These are phyloP conservation scores for Aspergillus tubingensis DNA, from an alignment of 2,329 filamentous ascomycete genomes.

Conservation along the genomic window DNA sequence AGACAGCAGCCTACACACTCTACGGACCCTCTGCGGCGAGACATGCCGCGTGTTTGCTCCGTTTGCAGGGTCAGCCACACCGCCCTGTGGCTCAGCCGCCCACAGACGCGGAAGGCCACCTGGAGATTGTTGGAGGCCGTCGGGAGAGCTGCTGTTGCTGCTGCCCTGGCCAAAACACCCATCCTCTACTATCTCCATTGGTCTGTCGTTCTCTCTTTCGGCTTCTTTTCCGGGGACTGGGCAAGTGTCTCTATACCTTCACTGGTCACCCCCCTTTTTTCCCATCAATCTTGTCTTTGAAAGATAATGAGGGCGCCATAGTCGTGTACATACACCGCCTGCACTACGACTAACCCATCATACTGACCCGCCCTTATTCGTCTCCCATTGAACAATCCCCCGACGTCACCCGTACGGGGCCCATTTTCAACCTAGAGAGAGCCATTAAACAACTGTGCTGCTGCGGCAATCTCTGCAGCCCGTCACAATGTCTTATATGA, in stretches of 20 bases:
- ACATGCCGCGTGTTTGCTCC: slow-evolving; percentile 43
- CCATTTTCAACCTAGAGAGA: slow-evolving; percentile 15
- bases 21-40: neutral
- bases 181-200: slow-evolving; percentile 14
- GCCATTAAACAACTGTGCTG: slow-evolving; percentile 15
- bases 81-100: slow-evolving; percentile 26
- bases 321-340: slow-evolving; percentile 26
- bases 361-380: slow-evolving; percentile 27
- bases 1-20: neutral
- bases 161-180: slow-evolving; percentile 19
- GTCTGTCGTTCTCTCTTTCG: slow-evolving; percentile 7
- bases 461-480: slow-evolving; percentile 36
- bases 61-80: slow-evolving; percentile 34
- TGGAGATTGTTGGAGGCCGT: slow-evolving; percentile 32
- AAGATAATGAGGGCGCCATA: slow-evolving; percentile 38
- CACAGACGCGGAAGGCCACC: slow-evolving; percentile 45
- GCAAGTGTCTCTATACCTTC: neutral
- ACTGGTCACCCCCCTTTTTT: neutral
- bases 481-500: slow-evolving; percentile 83
- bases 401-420: slow-evolving; percentile 24
- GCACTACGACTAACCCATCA: slow-evolving; percentile 18
- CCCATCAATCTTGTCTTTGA: slow-evolving; percentile 3
- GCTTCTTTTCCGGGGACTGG: slow-evolving; percentile 1
- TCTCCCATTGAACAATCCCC: slow-evolving; percentile 25
- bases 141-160: slow-evolving; percentile 19